phyloP scores from a whole-genome alignment of 805 yeast species.

The Hanseniaspora singularis region DNA sequence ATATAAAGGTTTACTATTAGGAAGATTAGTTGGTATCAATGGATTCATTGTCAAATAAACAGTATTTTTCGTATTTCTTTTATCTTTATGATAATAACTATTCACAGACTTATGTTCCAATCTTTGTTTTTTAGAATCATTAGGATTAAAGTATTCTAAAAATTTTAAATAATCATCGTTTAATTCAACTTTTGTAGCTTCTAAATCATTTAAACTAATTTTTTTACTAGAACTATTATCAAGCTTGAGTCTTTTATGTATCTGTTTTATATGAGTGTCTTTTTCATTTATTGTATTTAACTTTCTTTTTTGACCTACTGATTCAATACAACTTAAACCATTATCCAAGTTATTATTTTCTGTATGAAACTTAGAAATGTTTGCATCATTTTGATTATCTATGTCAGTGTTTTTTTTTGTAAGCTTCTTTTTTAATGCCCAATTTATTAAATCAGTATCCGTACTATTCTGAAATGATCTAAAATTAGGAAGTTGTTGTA shows the following conservation, averaged over 20 bases:
- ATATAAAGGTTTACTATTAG: slow-evolving; percentile 57
- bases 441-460: slow-evolving; percentile 8
- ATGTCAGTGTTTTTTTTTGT: background rate
- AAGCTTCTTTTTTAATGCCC: slow-evolving; percentile 2
- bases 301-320: no score
- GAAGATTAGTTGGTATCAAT: slow-evolving; percentile 40
- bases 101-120: slow-evolving; percentile 1
- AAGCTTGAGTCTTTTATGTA: background rate
- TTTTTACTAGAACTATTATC: background rate
- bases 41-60: slow-evolving; percentile 41
- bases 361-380: no score
- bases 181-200: slow-evolving; percentile 3
- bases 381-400: no score
- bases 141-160: slow-evolving; percentile 3
- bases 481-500: slow-evolving; percentile 14
- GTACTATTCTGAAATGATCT: slow-evolving; percentile 12
- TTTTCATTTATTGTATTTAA: background rate
- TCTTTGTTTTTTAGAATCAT: slow-evolving; percentile 3
- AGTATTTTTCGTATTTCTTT: slow-evolving; percentile 29
- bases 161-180: slow-evolving; percentile 2
- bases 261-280: background rate
- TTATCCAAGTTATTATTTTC: no score
- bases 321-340: no score
- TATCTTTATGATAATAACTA: slow-evolving; percentile 15
- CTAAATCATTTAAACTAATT: background rate